Conservation (phyloP, 768 basidiomycete genomes). For the Suillus occidentalis region DNA sequence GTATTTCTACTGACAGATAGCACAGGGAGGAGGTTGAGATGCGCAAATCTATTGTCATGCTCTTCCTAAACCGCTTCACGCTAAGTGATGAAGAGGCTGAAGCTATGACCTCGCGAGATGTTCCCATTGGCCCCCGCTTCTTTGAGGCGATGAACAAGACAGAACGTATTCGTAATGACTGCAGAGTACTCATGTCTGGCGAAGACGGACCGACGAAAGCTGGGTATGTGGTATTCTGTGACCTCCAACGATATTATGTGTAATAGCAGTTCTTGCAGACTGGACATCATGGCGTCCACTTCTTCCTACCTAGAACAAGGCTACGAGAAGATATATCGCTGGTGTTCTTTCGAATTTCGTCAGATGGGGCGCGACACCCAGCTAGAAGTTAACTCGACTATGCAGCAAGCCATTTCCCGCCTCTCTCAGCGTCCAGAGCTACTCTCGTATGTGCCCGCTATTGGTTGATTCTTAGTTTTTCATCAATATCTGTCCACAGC, state of each 20-base stretch:
- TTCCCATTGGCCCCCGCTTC: constrained; percentile 70
- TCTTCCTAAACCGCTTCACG: constrained; percentile 87
- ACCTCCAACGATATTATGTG: neutral
- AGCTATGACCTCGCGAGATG: constrained; percentile 74
- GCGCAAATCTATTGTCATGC: constrained; percentile 68
- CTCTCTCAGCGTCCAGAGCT: constrained; percentile 79
- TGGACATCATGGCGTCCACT: constrained; percentile 87
- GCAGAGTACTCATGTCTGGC: constrained; percentile 82
- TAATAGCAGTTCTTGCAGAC: constrained; percentile 43
- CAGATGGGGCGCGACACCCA: constrained; percentile 73
- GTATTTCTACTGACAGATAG: neutral
- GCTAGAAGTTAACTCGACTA: constrained; percentile 61
- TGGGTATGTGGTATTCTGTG: constrained; percentile 48
- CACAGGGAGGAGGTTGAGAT: constrained; percentile 67
- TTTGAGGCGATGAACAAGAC: constrained; percentile 89
- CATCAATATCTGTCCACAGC: constrained; percentile 32
- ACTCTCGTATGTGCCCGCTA: constrained; percentile 36
- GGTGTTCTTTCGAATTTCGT: constrained; percentile 83
- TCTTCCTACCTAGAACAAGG: constrained; percentile 83
- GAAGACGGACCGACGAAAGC: constrained; percentile 77
- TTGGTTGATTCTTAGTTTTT: neutral
- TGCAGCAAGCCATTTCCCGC: constrained; percentile 73
- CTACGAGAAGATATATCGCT: constrained; percentile 86
- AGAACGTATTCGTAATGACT: constrained; percentile 79
- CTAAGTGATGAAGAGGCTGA: constrained; percentile 71